Evolutionary conservation across 2,329 filamentous ascomycete genomes (phyloP).

Genomic region (Fusarium sp.): DNA sequence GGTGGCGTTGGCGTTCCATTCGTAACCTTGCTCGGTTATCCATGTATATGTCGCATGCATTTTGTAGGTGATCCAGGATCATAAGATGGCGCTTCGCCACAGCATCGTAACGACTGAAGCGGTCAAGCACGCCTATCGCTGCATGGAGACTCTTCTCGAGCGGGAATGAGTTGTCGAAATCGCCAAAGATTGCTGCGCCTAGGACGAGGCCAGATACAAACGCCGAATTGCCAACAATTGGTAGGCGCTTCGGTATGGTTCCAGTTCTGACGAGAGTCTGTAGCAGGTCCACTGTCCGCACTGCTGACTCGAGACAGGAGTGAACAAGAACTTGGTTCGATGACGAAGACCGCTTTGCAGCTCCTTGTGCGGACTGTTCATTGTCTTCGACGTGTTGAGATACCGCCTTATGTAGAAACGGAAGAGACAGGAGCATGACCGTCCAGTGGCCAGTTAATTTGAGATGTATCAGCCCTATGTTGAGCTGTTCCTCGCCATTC

Average conservation of each 20-base stretch:
- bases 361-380: conserved; percentile 8
- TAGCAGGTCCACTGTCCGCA: conserved; percentile 50
- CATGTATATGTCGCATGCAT: conserved; percentile 36
- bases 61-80: conserved; percentile 38
- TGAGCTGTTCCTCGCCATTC: conserved; percentile 35
- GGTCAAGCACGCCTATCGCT: conserved; percentile 36
- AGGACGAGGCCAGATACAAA: conserved; percentile 57
- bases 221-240: conserved; percentile 56
- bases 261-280: conserved; percentile 47
- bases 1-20: conserved; percentile 37
- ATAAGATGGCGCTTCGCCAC: conserved; percentile 37
- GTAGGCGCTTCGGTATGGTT: conserved; percentile 52
- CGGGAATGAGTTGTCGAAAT: conserved; percentile 51
- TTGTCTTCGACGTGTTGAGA: conserved; percentile 35
- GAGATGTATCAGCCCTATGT: conserved; percentile 43
- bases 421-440: conserved; percentile 50
- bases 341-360: background rate
- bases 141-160: conserved; percentile 40
- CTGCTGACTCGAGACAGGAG: conserved; percentile 49
- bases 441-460: conserved; percentile 52
- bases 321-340: conserved; percentile 43
- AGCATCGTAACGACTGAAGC: conserved; percentile 33
- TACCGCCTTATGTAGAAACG: conserved; percentile 47
- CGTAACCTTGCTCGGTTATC: conserved; percentile 33
- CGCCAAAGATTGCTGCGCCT: conserved; percentile 55